Percentiles rank a stretch among this genome's conserved stretches.
Conservation (phyloP, 2,329 filamentous ascomycete species). For the Albophoma yamanashiensis region DNA sequence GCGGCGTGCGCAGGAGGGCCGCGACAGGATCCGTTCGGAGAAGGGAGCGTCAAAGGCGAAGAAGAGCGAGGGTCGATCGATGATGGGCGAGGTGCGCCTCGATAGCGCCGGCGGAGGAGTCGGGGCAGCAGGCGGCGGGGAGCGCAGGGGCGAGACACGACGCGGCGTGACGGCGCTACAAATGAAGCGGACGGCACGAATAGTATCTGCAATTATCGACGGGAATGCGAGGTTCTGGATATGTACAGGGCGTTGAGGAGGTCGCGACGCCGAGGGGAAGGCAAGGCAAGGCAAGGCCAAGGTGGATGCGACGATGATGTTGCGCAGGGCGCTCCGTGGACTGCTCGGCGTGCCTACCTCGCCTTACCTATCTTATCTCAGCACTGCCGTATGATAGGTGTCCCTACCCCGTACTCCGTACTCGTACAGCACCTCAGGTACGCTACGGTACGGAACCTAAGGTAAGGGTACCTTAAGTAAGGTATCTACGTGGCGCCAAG, state of each 20-base stretch:
- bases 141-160: neutral
- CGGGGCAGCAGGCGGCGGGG: neutral
- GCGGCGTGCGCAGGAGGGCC: neutral
- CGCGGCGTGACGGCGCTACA: neutral
- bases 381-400: neutral
- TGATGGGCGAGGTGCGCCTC: neutral
- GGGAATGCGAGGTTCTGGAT: neutral
- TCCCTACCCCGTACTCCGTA: too few species aligned
- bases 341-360: too few species aligned
- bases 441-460: neutral
- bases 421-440: too few species aligned
- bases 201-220: neutral
- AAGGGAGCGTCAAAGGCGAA: neutral
- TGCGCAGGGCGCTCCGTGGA: too few species aligned
- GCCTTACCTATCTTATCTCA: too few species aligned
- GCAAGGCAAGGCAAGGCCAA: neutral
- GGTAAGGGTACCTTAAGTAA: too few species aligned
- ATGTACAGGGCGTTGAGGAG: neutral
- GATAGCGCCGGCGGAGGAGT: neutral
- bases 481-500: too few species aligned
- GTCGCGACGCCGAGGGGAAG: neutral
- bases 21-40: neutral
- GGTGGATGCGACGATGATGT: neutral
- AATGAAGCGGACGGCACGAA: neutral
- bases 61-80: neutral